Base-by-base conservation (phyloP, 768 basidiomycete species). In the Clitopilus passeckerianus region DNA sequence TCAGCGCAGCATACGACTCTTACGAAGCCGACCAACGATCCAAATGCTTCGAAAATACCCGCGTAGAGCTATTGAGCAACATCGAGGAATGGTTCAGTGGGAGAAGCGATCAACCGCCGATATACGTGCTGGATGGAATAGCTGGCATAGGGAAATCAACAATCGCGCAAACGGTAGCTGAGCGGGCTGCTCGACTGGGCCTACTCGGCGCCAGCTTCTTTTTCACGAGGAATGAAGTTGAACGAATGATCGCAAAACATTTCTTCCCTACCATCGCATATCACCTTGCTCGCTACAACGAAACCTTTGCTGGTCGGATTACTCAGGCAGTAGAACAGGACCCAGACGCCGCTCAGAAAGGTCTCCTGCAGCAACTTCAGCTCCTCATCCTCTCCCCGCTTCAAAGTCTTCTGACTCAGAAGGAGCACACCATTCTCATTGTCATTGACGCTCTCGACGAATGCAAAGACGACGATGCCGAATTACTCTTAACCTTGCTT, bases 401-500 rank as follows among this genome's bases (percentile, higher is more conserved):
- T 5, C 16, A 50, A 23, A 50, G 5, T 12, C 46, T 50, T 4
- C 20, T 50, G 10, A 5, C 46, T 18, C 46, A 23, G 16, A 22
- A 18, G 5, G 43, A 37, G 50, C 43, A 30, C 20, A 15, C 57
- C 18, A 46, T 53, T 52, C 15, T 57, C 23, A 34, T 57, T 10
- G 34, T 57, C 27, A 57, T 57, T 20, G 57, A 57, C 30, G 57
- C 57, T 0, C 44, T 57, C 30, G 57, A 57, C 34, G 57, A 57
- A 57, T 57, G 57, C 30, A 20, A 50, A 12, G 22, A 50, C 12
- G 46, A 50, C 5, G 46, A 50, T 2, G 46, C 46, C 20, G 22
- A 50, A 23, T 5, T 50, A 10, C 46, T 50, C 5, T 23, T 50
- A 5, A 50, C 2, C n/a, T n/a, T 50, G 2, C 46, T 50, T 18